Conservation (phyloP, 2,329 filamentous ascomycete species). For the Xylariomycetidae sp. region DNA sequence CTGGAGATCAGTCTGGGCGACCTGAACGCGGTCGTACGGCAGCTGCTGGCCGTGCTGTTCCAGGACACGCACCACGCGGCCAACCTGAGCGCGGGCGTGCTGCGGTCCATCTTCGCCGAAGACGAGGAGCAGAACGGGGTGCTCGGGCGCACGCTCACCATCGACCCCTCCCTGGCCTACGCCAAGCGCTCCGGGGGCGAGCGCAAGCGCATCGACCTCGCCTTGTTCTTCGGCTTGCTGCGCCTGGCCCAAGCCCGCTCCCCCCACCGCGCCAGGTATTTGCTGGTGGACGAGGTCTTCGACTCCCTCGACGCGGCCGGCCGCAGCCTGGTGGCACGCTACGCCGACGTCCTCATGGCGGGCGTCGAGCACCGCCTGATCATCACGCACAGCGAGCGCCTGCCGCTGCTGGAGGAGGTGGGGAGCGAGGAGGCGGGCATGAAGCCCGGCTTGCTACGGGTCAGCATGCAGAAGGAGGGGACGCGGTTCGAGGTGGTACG, state of each 20-base stretch:
- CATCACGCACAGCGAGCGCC: slow-evolving; percentile 18
- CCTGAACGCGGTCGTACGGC: slow-evolving; percentile 21
- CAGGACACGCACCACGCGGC: slow-evolving; percentile 21
- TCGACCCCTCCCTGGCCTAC: slow-evolving; percentile 19
- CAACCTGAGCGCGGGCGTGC: slow-evolving; percentile 18
- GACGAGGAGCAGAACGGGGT: slow-evolving; percentile 4
- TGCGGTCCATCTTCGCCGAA: slow-evolving; percentile 16
- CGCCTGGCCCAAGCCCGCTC: slow-evolving; percentile 21
- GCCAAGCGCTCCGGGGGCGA: slow-evolving; percentile 29
- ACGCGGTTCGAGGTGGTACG: no score
- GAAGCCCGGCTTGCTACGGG: no score
- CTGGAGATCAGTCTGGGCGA: slow-evolving; percentile 21
- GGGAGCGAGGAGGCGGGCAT: no score
- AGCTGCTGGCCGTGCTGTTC: slow-evolving; percentile 25
- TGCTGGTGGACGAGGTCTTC: slow-evolving; percentile 30
- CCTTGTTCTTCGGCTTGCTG: slow-evolving; percentile 28
- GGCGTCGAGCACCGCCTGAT: slow-evolving; percentile 18
- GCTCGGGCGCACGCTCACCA: slow-evolving; percentile 20
- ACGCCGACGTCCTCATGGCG: slow-evolving; percentile 13
- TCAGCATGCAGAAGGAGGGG: no score
- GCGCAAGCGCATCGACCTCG: slow-evolving; percentile 30
- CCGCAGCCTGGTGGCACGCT: slow-evolving; percentile 21
- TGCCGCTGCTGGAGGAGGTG: no score
- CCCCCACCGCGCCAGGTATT: slow-evolving; percentile 25
- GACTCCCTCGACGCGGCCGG: slow-evolving; percentile 26